These are phyloP conservation scores for Anthracocystis setariae DNA, from an alignment of 1,284 basidiomycete genomes.

Conservation along the genomic window DNA sequence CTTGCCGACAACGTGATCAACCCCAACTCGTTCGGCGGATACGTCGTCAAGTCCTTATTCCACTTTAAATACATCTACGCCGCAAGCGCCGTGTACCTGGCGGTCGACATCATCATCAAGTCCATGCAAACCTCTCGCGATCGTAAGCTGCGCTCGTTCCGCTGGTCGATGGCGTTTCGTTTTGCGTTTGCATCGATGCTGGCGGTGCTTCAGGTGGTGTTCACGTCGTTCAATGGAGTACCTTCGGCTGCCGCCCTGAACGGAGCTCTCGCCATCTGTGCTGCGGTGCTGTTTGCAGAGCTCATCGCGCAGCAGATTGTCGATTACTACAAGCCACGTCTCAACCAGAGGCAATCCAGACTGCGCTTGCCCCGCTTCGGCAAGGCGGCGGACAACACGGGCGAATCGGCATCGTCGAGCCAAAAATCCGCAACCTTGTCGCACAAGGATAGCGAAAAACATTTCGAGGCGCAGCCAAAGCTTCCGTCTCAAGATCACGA, in stretches of 20 bases:
- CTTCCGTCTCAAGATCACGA: too few species aligned
- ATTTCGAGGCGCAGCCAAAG: too few species aligned
- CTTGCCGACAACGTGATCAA: slow-evolving; percentile 36
- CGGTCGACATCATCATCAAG: slow-evolving; percentile 39
- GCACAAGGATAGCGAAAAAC: too few species aligned
- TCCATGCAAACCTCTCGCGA: slow-evolving; percentile 25
- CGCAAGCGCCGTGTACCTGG: slow-evolving; percentile 28
- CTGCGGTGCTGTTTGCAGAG: slow-evolving; percentile 33
- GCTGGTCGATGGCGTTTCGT: slow-evolving; percentile 20
- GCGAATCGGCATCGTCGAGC: too few species aligned
- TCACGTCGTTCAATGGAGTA: slow-evolving; percentile 22
- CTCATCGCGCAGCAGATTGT: slow-evolving; percentile 31
- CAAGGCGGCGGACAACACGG: too few species aligned
- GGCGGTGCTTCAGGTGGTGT: slow-evolving; percentile 31
- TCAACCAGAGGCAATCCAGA: too few species aligned
- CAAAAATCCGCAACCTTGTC: too few species aligned
- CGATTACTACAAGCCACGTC: slow-evolving; percentile 6
- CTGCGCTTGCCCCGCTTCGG: too few species aligned
- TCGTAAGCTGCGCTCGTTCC: slow-evolving; percentile 28
- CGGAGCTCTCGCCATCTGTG: slow-evolving; percentile 39
- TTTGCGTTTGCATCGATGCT: slow-evolving; percentile 32
- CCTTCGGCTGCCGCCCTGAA: slow-evolving; percentile 27
- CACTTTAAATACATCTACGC: slow-evolving; percentile 50
- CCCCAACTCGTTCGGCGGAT: slow-evolving; percentile 34
- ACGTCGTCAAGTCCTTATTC: slow-evolving; percentile 28